These are phyloP conservation scores for Drechslerella stenobrocha DNA, from an alignment of 2,329 filamentous ascomycete genomes.

Conservation along the genomic window DNA sequence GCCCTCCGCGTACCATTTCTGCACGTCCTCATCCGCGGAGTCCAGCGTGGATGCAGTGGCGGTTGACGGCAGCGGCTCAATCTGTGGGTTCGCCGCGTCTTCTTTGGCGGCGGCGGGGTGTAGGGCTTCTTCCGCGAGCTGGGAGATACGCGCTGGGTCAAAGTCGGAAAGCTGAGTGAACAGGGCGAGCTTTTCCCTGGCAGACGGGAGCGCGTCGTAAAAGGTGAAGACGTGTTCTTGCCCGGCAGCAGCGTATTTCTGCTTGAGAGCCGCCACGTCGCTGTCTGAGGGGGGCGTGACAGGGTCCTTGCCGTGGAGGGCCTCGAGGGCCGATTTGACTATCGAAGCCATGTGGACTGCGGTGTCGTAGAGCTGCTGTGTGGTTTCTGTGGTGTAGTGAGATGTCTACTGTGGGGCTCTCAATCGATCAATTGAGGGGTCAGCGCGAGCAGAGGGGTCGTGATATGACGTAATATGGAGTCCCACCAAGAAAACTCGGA, in stretches of 20 bases:
- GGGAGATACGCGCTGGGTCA: conserved; percentile 65
- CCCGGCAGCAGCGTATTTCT: conserved; percentile 72
- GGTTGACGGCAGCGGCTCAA: conserved; percentile 85
- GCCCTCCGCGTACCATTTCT: conserved; percentile 78
- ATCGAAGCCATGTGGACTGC: conserved; percentile 78
- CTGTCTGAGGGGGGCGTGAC: conserved; percentile 53
- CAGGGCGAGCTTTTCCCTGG: conserved; percentile 73
- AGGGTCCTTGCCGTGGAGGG: conserved; percentile 29
- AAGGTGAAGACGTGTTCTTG: conserved; percentile 86
- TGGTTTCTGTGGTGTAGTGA: too few species aligned
- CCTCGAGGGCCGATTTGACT: conserved; percentile 22
- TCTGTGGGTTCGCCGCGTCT: conserved; percentile 56
- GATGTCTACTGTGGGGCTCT: too few species aligned
- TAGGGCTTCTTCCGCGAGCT: conserved; percentile 82
- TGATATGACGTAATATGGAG: conserved; percentile 1
- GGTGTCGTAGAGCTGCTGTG: too few species aligned
- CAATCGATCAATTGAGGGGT: too few species aligned
- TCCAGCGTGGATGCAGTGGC: conserved; percentile 90
- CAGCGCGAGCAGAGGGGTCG: background rate
- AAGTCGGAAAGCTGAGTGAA: conserved; percentile 80
- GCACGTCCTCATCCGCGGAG: conserved; percentile 74
- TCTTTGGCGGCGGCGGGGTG: conserved; percentile 62
- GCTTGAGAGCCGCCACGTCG: conserved; percentile 62
- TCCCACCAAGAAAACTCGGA: too few species aligned
- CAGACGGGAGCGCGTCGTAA: conserved; percentile 77